phyloP scores from a whole-genome alignment of 306 rosid genomes.

The Elaeagnus macrophylla region DNA sequence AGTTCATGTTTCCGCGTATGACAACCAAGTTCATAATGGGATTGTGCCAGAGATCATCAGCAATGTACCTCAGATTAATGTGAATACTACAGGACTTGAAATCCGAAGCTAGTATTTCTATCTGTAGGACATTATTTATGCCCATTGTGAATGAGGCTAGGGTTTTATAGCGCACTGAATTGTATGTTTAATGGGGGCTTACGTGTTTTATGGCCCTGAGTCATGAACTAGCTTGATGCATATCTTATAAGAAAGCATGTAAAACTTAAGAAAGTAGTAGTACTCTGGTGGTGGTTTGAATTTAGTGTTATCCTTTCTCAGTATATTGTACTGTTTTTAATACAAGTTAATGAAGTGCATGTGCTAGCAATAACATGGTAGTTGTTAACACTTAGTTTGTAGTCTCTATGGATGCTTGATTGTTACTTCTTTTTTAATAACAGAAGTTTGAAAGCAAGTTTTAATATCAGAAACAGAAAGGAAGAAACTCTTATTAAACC shows the following conservation, averaged over 20 bases:
- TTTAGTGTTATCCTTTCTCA: not conserved
- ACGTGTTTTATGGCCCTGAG: not conserved
- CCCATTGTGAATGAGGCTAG: conserved; percentile 17
- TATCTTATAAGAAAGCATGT: conserved; percentile 2
- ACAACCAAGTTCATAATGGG: conserved; percentile 18
- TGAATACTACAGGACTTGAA: conserved; percentile 40
- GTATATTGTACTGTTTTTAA: not conserved
- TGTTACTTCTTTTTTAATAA: too few species aligned
- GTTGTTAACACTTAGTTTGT: not conserved
- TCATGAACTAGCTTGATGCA: conserved; percentile 4
- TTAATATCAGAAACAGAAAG: too few species aligned
- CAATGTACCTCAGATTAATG: conserved; percentile 37
- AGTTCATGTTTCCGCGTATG: conserved; percentile 74
- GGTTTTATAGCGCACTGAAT: not conserved
- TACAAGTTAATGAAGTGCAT: conserved; percentile 13
- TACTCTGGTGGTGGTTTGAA: conserved; percentile 3
- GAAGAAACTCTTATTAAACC: too few species aligned
- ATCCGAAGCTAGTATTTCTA: conserved; percentile 41
- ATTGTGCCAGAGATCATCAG: conserved; percentile 42
- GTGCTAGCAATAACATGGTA: conserved; percentile 4
- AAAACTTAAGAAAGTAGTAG: conserved; percentile 2
- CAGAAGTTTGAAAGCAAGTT: too few species aligned
- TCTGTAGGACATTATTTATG: not conserved
- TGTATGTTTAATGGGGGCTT: conserved; percentile 4
- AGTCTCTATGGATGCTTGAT: not conserved